Base-by-base conservation (phyloP, 768 basidiomycete species). In the Pulveroboletus sp. region DNA sequence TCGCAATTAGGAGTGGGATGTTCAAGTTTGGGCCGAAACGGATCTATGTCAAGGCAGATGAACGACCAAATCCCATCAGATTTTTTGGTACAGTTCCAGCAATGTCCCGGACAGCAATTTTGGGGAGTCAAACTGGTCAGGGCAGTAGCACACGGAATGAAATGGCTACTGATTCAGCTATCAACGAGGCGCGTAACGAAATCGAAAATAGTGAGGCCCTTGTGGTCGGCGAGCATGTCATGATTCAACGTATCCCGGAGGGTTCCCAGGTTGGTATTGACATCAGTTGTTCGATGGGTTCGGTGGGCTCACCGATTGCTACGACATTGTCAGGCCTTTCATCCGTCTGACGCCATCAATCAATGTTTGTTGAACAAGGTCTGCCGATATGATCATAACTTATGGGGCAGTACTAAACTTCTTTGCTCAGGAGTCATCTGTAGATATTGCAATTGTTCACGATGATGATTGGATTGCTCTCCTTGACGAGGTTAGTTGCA, bases 311-410 rank as follows among this genome's bases (percentile, higher is more conserved):
- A 20, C 33, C 6, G 3, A 35, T 32, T 7, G n/a, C n/a, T 13
- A 2, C 5, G 40, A 11, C 16, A n/a, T 19, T 12, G 17, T 9
- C 21, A 45, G 45, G 25, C 41, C 1, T 55, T 51, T 27, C 53
- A 55, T 45, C 50, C 53, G 3, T 53, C 52, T 3, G 48, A 45
- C 14, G 16, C 32, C 7, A 53, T 53, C 35, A 49, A 45, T 11
- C 39, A n/a, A 41, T 39, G 31, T 49, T 11, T 49, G 9, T 19
- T 50, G 11, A 10, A 33, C 2, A 42, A 45, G 40, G 38, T 45
- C 0, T 13, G 32, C 9, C 17, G 34, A 17, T 35, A 17, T 35
- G 4, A 9, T 17, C 6, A n/a, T 9, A 35, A 35, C 16, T 19
- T 6, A 7, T 8, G 4, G 14, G 16, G 17, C 29, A 31, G 10